These are phyloP conservation scores for Salicornia ramosissima DNA, from an alignment of 148 eudicot species.

Conservation along the genomic window DNA sequence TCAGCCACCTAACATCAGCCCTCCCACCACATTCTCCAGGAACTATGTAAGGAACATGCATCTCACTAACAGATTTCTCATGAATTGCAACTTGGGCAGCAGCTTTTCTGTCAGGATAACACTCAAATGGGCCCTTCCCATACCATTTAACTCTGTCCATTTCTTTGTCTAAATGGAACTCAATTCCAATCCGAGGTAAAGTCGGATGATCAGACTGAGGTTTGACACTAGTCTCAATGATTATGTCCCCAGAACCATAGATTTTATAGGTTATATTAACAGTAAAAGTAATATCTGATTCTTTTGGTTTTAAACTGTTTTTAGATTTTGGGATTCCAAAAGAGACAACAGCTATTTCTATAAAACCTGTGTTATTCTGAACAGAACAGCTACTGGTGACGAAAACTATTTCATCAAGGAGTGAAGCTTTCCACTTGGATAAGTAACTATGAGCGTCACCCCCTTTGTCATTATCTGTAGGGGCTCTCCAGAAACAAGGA, in stretches of 20 bases:
- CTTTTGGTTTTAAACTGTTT: conserved; percentile 30
- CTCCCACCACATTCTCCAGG: conserved; percentile 91
- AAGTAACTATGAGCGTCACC: conserved; percentile 61
- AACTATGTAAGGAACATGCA: conserved; percentile 95
- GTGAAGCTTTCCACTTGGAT: conserved; percentile 75
- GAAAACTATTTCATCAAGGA: conserved; percentile 49
- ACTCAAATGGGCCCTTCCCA: conserved; percentile 92
- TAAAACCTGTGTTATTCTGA: conserved; percentile 39
- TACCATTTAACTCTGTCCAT: conserved; percentile 75
- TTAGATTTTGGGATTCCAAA: conserved; percentile 40
- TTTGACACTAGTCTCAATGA: conserved; percentile 50
- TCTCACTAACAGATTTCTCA: conserved; percentile 56
- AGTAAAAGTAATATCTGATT: conserved; percentile 37
- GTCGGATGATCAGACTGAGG: conserved; percentile 74
- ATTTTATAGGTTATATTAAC: conserved; percentile 48
- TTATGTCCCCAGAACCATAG: conserved; percentile 80
- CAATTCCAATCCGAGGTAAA: conserved; percentile 85
- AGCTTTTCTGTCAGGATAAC: conserved; percentile 91
- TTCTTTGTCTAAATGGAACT: conserved; percentile 70
- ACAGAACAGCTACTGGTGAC: conserved; percentile 45
- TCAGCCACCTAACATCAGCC: conserved; percentile 93
- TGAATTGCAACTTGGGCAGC: conserved; percentile 75
- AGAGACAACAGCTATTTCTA: conserved; percentile 44
- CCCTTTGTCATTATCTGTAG: conserved; percentile 95
- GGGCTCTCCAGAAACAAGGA: conserved; percentile 99